Percentiles rank a stretch among this genome's conserved stretches.
phyloP scores from a whole-genome alignment of 768 basidiomycete species.

The Termitomyces sp. region DNA sequence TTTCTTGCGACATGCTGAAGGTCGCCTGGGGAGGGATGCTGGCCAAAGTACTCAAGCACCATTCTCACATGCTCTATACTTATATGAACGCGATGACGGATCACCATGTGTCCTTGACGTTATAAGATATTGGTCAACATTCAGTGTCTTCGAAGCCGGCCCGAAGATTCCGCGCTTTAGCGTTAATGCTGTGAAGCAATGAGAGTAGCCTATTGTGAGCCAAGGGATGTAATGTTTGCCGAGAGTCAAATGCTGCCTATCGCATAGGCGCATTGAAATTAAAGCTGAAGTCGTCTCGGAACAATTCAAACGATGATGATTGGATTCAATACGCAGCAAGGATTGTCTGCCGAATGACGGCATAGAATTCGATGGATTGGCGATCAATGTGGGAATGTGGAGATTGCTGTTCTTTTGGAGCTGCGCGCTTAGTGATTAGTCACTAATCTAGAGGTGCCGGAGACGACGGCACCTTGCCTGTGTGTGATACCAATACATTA shows the following conservation, averaged over 20 bases:
- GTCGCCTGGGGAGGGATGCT: neutral
- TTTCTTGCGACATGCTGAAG: slow-evolving; percentile 9
- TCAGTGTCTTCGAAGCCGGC: slow-evolving; percentile 1
- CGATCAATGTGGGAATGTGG: neutral
- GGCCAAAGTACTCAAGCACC: neutral
- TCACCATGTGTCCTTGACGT: slow-evolving; percentile 19
- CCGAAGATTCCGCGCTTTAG: neutral
- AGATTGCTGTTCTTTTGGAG: neutral
- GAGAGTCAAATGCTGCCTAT: neutral
- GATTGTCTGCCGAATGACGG: neutral
- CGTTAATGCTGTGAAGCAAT: neutral
- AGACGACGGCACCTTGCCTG: no score
- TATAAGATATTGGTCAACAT: slow-evolving; percentile 22
- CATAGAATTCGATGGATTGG: neutral
- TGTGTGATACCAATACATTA: no score
- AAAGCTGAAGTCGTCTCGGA: neutral
- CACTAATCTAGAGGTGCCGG: no score
- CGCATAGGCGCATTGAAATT: neutral
- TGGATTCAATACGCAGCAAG: neutral
- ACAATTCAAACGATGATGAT: neutral
- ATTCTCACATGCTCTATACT: neutral
- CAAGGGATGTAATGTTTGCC: neutral
- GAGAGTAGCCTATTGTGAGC: neutral
- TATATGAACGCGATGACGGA: slow-evolving; percentile 13
- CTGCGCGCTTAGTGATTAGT: neutral